Evolutionary conservation across 2,329 filamentous ascomycete species (phyloP), one percentile per base, ranked within the genome.

Genomic region (Colletotrichum endophyticum): DNA sequence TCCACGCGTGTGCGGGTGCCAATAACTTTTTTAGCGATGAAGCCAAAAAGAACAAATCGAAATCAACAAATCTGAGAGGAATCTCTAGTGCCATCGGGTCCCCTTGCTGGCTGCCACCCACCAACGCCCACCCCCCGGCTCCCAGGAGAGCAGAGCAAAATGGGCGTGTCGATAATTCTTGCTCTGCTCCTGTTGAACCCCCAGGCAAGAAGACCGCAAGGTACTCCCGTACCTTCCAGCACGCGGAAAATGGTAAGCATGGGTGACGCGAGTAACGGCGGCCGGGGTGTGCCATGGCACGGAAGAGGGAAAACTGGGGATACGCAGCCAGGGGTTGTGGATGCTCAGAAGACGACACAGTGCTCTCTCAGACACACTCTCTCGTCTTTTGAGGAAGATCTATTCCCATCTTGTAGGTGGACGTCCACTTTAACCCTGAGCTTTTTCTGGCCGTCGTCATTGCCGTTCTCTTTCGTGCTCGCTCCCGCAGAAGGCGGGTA

Each of bases 81-180:
- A 71, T 57, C 68, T 75, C 25, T 62, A 27, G 61, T 72, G 69
- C 62, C 63, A 72, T 75, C 68, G 67, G 67, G 19, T 63, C n/a
- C 36, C 36, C 64, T 61, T 66, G 27, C 27, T 61, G 53, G 56
- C 66, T 73, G n/a, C 25, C 7, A 30, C 28, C 59, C 59, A 44
- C 63, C 57, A 44, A 49, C 44, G 19, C 61, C 28, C 36, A 27
- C 53, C n/a, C 49, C 57, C 59, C 32, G 28, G 28, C 53, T 15
- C 32, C 15, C 13, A 39, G 16, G n/a, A 11, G 68, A 39, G 44
- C 44, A 49, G n/a, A 49, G 44, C 11, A 49, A 49, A 11, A 49
- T 49, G 73, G 12, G 73, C 56, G 73, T 75, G 49, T 49, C 32
- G 32, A 64, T 61, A 66, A 34, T 59, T 15, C n/a, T 32, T 36